Base-by-base conservation (phyloP, 2,329 filamentous ascomycete genomes). In the Colletotrichum orbiculare region DNA sequence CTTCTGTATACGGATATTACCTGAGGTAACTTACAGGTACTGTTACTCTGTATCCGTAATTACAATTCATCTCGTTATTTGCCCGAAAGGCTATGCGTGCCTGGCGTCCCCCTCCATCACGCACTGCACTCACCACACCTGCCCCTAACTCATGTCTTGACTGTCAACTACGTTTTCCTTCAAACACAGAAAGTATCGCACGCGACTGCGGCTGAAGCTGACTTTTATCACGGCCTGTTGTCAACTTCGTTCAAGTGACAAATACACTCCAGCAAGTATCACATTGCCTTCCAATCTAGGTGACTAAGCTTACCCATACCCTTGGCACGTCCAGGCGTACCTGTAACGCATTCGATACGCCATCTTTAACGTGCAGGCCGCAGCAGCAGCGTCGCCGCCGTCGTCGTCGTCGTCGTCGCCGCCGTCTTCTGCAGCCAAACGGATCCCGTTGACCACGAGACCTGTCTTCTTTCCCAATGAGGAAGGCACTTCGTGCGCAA, bases 171-270 rank as follows among this genome's bases (percentile, higher is more conserved):
- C 46, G 34, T 61, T n/a, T 46, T 13, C 13, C 38, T 43, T 59
- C 57, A 64, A 64, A 64, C 56, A 60, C 38, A n/a, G 2, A 25
- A 62, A 43, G 57, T 52, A 37, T 61, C 43, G 50, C 50, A 55
- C 50, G n/a, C 62, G 41, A 42, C 46, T 50, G 50, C 54, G 35
- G 41, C 39, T 48, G 25, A 52, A 48, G 35, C 50, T 15, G n/a
- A 11, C 50, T 34, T 17, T 61, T 35, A 42, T 56, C 35, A 56
- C 52, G 52, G 41, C 7, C 35, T 43, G 41, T 45, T 34, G 35
- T 54, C n/a, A 39, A 38, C 43, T 8, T 34, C 15, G 10, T 17
- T 35, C 41, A 25, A 37, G 17, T 60, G 56, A 55, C 56, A 60
- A 41, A 45, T 35, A 34, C 25, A 34, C 34, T n/a, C 9, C 33